Evolutionary conservation across 208 protist species (phyloP), one percentile per base, ranked within the genome.

Genomic region (Wallacemonas sp.): DNA sequence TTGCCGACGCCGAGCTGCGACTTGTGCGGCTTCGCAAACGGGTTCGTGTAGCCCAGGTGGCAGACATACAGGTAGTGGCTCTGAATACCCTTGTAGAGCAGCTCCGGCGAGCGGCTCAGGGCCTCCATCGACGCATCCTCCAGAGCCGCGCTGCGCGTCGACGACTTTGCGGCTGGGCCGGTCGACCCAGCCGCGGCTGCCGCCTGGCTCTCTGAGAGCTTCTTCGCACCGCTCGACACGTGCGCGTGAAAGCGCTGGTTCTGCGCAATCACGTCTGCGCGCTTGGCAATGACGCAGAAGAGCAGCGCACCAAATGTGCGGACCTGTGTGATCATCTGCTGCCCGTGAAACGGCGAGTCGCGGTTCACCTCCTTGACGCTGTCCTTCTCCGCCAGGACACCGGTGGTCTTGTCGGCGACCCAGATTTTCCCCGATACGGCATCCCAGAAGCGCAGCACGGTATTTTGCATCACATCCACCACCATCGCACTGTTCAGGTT

Each of bases 281-380:
- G 70, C 22, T 52, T 44, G 12, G 77, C 72, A 33, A 72, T 62
- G 1, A 73, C 77, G 14, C 77, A 26, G 32, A 67, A 82, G 3
- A 82, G 61, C 8, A 78, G 42, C 20, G 77, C 77, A 12, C 72
- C 77, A 32, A 57, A 82, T 4, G 65, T 72, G 33, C 67, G 72
- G 18, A 61, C 68, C 18, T 82, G 77, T 2, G 67, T 76, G 36
- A 78, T 28, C 23, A 76, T 11, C 31, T 63, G 54, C 25, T 69
- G 18, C 16, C 62, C 3, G 20, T 57, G 57, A 16, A 82, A 67
- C 8, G 76, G 76, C 0, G 62, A 74, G 22, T 22, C 29, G 28
- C 33, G 5, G 38, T 57, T 39, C 2, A 69, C 16, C 8, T 55
- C 42, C 14, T 72, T 63, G 41, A 46, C 57, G 29, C 12, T 20